Base-by-base conservation (phyloP, 257 asterid species). In the Penstemon davidsonii region DNA sequence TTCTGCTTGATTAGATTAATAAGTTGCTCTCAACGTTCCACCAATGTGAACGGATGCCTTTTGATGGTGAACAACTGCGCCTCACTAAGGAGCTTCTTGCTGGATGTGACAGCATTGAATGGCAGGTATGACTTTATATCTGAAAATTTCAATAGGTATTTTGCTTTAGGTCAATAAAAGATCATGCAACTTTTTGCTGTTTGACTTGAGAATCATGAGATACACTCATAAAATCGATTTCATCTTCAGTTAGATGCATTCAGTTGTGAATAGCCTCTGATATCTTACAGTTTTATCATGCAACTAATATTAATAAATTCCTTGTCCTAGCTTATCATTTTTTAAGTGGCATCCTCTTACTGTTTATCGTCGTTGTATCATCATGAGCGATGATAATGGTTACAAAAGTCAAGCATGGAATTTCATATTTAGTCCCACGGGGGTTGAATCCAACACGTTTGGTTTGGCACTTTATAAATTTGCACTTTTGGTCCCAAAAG, bases 91-190 rank as follows among this genome's bases (percentile, higher is more conserved):
- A 94, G 75, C 90, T 94, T 77, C 83, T 86, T 78, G 76, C 95
- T 67, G 81, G 87, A 73, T 88, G 88, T 64, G 97, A 86, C 69
- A 94, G 99, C 85, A 84, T 87, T 70, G 95, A 89, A 66, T 91
- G 97, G 99, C 99, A 94, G 97, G 99, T 94, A 83, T 60, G 79
- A 25, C 13, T 66, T 74, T 58, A 53, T 67, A 50, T 71, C 18
- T 78, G 59, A 67, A 73, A 64, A 36, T 50, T 65, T 64, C 39
- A 44, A 40, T 58, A 43, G 11, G 50, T 62, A 38, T 52, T 43
- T 64, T 33, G 36, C 45, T 47, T 46, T 50, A 51, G 55, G 40
- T 53, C 57, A 70, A n/a, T 49, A 38, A 50, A 51, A 41, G 61
- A 66, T 44, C 61, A 13, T 36, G 11, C n/a, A 15, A 4, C 7